Evolutionary conservation across 2,329 filamentous ascomycete species (phyloP).

Genomic region (Xylariaceae sp.): DNA sequence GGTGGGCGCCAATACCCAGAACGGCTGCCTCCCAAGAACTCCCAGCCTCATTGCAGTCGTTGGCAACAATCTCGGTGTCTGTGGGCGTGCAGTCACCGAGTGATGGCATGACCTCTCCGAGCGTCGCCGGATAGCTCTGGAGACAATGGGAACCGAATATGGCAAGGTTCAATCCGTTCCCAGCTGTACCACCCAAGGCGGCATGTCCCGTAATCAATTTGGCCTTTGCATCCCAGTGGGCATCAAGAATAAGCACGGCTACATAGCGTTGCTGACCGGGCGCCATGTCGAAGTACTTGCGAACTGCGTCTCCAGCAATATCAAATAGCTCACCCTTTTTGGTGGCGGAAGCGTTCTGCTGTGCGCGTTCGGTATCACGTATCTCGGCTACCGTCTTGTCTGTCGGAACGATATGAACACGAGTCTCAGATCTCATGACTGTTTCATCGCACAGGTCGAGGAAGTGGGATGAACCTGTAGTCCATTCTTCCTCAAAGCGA

Average conservation of each 20-base stretch:
- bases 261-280: constrained; percentile 84
- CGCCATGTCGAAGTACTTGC: constrained; percentile 67
- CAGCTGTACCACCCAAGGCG: constrained; percentile 70
- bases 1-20: constrained; percentile 86
- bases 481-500: constrained; percentile 94
- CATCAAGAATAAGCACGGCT: constrained; percentile 79
- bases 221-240: constrained; percentile 74
- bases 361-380: constrained; percentile 69
- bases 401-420: constrained; percentile 77
- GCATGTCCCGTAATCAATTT: constrained; percentile 76
- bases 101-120: constrained; percentile 86
- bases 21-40: constrained; percentile 96
- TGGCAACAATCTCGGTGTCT: constrained; percentile 73
- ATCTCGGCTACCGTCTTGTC: constrained; percentile 84
- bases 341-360: constrained; percentile 68
- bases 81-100: constrained; percentile 90
- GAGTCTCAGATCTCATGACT: constrained; percentile 84
- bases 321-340: constrained; percentile 70
- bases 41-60: constrained; percentile 81
- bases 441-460: constrained; percentile 68
- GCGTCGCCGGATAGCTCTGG: constrained; percentile 81
- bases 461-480: constrained; percentile 71
- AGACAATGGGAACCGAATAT: constrained; percentile 91
- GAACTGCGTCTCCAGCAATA: constrained; percentile 75
- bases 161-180: constrained; percentile 73